These are phyloP conservation scores for Penicillium salamii DNA, from an alignment of 495 filamentous ascomycete species.

Conservation along the genomic window DNA sequence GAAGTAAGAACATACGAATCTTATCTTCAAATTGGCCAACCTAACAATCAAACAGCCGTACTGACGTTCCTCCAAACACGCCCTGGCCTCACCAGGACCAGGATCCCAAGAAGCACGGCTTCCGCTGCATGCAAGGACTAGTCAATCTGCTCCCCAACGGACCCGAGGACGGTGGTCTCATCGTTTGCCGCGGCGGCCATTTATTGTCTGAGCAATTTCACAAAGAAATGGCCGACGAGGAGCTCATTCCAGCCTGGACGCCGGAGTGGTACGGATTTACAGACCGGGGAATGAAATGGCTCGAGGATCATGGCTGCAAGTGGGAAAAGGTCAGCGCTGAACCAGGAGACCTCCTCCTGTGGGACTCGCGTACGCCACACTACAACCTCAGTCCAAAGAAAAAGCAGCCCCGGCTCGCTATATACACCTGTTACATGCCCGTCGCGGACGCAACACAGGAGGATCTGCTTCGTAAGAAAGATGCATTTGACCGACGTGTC, in stretches of 20 bases:
- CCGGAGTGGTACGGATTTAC: slow-evolving; percentile 41
- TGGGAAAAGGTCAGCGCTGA: slow-evolving; percentile 41
- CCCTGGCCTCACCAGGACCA: slow-evolving; percentile 51
- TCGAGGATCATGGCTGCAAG: slow-evolving; percentile 28
- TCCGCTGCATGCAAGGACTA: slow-evolving; percentile 48
- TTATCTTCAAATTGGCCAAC: neutral
- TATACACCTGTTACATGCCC: slow-evolving; percentile 40
- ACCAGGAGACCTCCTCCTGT: slow-evolving; percentile 41
- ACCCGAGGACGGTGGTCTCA: slow-evolving; percentile 42
- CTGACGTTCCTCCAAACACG: slow-evolving; percentile 33
- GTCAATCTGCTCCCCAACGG: slow-evolving; percentile 44
- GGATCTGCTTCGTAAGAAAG: slow-evolving; percentile 34
- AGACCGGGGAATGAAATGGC: slow-evolving; percentile 37
- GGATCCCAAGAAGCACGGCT: slow-evolving; percentile 37
- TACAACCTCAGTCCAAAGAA: slow-evolving; percentile 33
- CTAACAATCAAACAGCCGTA: slow-evolving; percentile 14
- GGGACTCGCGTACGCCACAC: slow-evolving; percentile 41
- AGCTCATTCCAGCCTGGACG: slow-evolving; percentile 34
- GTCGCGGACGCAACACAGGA: slow-evolving; percentile 32
- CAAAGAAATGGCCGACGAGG: slow-evolving; percentile 31
- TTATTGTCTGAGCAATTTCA: slow-evolving; percentile 35
- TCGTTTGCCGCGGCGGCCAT: slow-evolving; percentile 35
- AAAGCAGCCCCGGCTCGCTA: slow-evolving; percentile 21
- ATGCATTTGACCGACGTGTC: slow-evolving; percentile 32
- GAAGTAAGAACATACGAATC: slow-evolving; percentile 15